phyloP scores from a whole-genome alignment of 1,139 yeast genomes.

The Taphrina deformans region DNA sequence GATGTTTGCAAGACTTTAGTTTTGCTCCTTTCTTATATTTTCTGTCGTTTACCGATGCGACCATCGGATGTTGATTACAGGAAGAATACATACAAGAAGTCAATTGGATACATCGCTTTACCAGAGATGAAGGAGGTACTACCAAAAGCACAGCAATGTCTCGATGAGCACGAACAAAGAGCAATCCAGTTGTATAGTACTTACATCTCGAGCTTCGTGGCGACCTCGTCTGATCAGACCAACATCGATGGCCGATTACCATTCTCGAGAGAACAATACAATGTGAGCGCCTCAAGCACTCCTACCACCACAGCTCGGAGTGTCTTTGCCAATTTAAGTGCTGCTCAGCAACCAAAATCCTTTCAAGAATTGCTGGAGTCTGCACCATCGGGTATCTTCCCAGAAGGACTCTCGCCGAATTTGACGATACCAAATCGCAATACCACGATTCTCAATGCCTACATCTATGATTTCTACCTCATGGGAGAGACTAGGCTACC shows the following conservation, averaged over 20 bases:
- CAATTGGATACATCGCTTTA: conserved; percentile 18
- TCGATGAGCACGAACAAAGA: conserved; percentile 30
- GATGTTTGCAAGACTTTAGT: conserved; percentile 24
- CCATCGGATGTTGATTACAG: conserved; percentile 23
- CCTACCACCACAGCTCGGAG: background rate
- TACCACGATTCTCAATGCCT: conserved; percentile 28
- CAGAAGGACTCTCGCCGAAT: conserved; percentile 29
- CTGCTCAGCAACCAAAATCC: background rate
- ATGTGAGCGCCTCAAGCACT: background rate
- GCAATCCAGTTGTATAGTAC: conserved; percentile 30
- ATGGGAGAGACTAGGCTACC: conserved; percentile 28
- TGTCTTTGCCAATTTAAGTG: conserved; percentile 20
- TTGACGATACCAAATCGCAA: conserved; percentile 15
- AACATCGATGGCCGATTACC: conserved; percentile 24
- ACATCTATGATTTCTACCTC: conserved; percentile 33
- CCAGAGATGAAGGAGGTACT: conserved; percentile 15
- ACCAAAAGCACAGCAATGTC: conserved; percentile 23
- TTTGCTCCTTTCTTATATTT: conserved; percentile 23
- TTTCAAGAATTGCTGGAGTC: conserved; percentile 18
- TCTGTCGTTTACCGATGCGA: conserved; percentile 33
- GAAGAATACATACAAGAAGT: background rate
- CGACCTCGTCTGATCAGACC: conserved; percentile 17
- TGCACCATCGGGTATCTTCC: conserved; percentile 28
- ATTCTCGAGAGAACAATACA: conserved; percentile 10
- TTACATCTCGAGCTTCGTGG: conserved; percentile 21